Conservation (phyloP, 495 filamentous ascomycete genomes). For the Daldinia loculata region DNA sequence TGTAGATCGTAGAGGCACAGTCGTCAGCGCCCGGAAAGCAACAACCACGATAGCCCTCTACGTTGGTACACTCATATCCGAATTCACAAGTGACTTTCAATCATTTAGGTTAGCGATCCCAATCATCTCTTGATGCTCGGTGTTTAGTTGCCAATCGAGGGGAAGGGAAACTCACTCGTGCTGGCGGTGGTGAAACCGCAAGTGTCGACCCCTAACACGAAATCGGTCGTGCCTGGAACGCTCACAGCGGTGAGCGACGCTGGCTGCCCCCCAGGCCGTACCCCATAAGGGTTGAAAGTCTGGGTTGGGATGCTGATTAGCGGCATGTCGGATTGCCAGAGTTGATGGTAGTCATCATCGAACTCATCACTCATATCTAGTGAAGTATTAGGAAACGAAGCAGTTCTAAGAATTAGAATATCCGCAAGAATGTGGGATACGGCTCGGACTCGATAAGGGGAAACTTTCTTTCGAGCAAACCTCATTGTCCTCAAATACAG, state of each 20-base stretch:
- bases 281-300: slow-evolving; percentile 11
- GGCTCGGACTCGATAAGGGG: slow-evolving; percentile 7
- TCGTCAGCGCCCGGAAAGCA: slow-evolving; percentile 29
- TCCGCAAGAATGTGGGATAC: neutral
- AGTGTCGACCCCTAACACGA: slow-evolving; percentile 37
- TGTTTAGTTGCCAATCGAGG: neutral
- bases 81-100: slow-evolving; percentile 37
- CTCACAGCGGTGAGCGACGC: slow-evolving; percentile 25
- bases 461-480: slow-evolving; percentile 11
- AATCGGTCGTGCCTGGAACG: slow-evolving; percentile 21
- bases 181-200: slow-evolving; percentile 39
- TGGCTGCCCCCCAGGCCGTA: slow-evolving; percentile 10
- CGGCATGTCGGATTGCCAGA: slow-evolving; percentile 35
- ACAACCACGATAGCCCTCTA: slow-evolving; percentile 41
- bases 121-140: neutral
- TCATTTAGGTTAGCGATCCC: slow-evolving; percentile 1
- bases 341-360: slow-evolving; percentile 14
- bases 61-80: slow-evolving; percentile 40
- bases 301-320: slow-evolving; percentile 33
- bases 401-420: neutral
- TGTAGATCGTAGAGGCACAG: slow-evolving; percentile 41
- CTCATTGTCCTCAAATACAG: slow-evolving; percentile 38
- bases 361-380: slow-evolving; percentile 37
- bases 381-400: slow-evolving; percentile 1
- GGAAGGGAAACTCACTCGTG: slow-evolving; percentile 32